Evolutionary conservation across 2,329 filamentous ascomycete species (phyloP).

Genomic region (Magnaporthiopsis poae): DNA sequence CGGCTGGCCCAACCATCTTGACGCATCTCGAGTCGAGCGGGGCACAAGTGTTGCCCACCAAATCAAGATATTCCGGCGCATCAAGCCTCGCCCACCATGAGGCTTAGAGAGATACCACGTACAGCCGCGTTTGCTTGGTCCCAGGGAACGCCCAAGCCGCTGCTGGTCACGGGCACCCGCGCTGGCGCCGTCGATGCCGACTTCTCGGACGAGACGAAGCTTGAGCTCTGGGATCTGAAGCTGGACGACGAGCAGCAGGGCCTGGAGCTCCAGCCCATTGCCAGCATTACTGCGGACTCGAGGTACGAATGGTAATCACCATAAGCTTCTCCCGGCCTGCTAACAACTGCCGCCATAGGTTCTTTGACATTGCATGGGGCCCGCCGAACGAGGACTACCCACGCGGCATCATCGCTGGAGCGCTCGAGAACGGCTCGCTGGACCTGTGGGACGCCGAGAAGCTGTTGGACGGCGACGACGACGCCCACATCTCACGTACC

Average conservation of each 20-base stretch:
- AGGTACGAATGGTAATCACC: slow-evolving; percentile 46
- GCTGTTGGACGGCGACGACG: slow-evolving; percentile 47
- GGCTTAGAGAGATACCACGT: slow-evolving; percentile 88
- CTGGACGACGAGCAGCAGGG: slow-evolving; percentile 67
- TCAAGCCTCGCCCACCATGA: slow-evolving; percentile 49
- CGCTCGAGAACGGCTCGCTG: slow-evolving; percentile 85
- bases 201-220: slow-evolving; percentile 92
- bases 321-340: slow-evolving; percentile 7
- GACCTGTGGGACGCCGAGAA: slow-evolving; percentile 85
- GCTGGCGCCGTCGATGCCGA: slow-evolving; percentile 92
- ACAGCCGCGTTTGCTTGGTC: slow-evolving; percentile 98
- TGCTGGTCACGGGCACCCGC: slow-evolving; percentile 86
- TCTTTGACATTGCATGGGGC: slow-evolving; percentile 95
- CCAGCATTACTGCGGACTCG: slow-evolving; percentile 76
- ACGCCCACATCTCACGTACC: slow-evolving; percentile 76
- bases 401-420: slow-evolving; percentile 84
- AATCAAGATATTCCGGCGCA: neutral
- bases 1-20: too few relatives aligned
- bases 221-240: slow-evolving; percentile 91
- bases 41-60: too few relatives aligned
- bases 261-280: slow-evolving; percentile 75
- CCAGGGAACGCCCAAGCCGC: slow-evolving; percentile 64
- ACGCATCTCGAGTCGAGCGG: too few relatives aligned
- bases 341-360: slow-evolving; percentile 42
- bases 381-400: slow-evolving; percentile 68